Conservation (phyloP, 768 basidiomycete genomes). For the Atractiella rhizophila region DNA sequence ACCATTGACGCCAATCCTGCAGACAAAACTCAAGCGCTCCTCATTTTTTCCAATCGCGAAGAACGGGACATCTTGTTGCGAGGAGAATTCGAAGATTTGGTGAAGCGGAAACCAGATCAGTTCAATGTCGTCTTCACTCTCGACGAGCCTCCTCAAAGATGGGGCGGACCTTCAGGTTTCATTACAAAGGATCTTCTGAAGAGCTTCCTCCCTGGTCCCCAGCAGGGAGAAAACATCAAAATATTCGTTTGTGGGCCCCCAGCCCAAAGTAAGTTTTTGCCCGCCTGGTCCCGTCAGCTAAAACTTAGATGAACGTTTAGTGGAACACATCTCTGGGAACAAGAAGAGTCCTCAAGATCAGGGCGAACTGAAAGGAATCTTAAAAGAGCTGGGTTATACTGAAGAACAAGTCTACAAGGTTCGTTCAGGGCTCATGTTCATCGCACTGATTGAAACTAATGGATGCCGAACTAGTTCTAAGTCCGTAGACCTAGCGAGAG, state of each 20-base stretch:
- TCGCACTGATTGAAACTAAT: no score
- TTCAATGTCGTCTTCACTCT: constrained; percentile 67
- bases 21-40: constrained; percentile 85
- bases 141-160: constrained; percentile 44
- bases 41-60: constrained; percentile 72
- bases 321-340: constrained; percentile 63
- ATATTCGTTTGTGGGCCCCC: constrained; percentile 68
- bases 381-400: constrained; percentile 66
- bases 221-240: constrained; percentile 52
- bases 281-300: constrained; percentile 36
- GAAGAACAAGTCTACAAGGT: constrained; percentile 42
- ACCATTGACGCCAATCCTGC: constrained; percentile 25
- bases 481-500: no score
- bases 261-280: constrained; percentile 33
- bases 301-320: no score
- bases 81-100: constrained; percentile 37
- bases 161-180: constrained; percentile 48
- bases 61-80: constrained; percentile 73
- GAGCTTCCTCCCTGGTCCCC: constrained; percentile 34
- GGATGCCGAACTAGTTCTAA: no score
- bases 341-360: constrained; percentile 37
- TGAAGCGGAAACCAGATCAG: constrained; percentile 25
- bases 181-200: constrained; percentile 46
- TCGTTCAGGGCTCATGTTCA: no score
- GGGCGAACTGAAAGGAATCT: constrained; percentile 16